These are phyloP conservation scores for Exophiala lecanii-corni DNA, from an alignment of 2,329 filamentous ascomycete species.

Conservation along the genomic window DNA sequence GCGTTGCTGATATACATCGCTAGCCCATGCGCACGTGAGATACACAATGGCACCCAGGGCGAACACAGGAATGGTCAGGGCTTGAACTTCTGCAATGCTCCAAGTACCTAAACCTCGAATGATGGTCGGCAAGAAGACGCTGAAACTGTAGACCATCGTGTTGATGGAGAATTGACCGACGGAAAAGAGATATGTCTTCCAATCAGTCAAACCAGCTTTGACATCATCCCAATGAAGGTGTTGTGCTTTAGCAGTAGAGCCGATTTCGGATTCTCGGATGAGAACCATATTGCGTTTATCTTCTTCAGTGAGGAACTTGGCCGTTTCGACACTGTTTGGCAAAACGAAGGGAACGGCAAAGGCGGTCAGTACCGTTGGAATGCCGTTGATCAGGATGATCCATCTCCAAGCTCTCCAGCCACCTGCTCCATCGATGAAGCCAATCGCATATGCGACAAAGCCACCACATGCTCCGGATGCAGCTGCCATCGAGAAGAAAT, in stretches of 20 bases:
- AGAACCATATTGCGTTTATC: constrained; percentile 2
- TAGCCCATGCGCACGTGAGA: constrained; percentile 59
- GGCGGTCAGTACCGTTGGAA: constrained; percentile 54
- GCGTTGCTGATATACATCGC: constrained; percentile 61
- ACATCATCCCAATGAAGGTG: constrained; percentile 23
- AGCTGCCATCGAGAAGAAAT: constrained; percentile 65
- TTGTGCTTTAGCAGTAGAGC: constrained; percentile 45
- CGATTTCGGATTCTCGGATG: constrained; percentile 31
- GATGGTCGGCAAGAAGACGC: constrained; percentile 35
- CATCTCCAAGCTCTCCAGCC: constrained; percentile 2
- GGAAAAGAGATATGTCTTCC: constrained; percentile 39
- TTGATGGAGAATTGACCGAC: constrained; percentile 26
- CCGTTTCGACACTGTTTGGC: constrained; percentile 50
- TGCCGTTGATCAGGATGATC: constrained; percentile 61
- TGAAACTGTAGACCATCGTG: constrained; percentile 36
- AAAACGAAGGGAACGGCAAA: constrained; percentile 47
- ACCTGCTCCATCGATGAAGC: constrained; percentile 55
- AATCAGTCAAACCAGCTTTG: constrained; percentile 40
- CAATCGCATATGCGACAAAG: constrained; percentile 46
- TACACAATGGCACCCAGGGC: constrained; percentile 67
- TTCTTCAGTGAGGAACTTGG: constrained; percentile 49
- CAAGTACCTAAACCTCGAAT: constrained; percentile 35
- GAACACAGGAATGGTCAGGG: constrained; percentile 73
- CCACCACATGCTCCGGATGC: constrained; percentile 62
- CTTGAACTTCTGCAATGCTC: constrained; percentile 50